These are phyloP conservation scores for Phytopythium sindhum DNA, from an alignment of 352 stramenopile genomes.

Conservation along the genomic window DNA sequence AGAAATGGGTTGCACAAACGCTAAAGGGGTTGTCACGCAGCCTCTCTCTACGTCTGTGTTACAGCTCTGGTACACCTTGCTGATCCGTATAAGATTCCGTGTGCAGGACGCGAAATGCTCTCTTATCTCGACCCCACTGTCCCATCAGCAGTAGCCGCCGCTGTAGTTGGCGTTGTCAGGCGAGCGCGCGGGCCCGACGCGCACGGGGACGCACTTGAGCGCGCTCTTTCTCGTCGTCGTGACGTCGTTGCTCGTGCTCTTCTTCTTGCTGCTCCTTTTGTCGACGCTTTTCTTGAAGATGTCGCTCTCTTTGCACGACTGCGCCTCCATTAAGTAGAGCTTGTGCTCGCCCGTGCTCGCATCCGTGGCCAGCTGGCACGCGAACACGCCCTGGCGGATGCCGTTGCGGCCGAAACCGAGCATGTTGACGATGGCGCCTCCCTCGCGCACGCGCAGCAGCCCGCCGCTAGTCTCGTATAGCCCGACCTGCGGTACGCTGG, in stretches of 20 bases:
- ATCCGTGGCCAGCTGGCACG: conserved; percentile 60
- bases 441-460: conserved; percentile 50
- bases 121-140: background rate
- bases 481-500: conserved; percentile 45
- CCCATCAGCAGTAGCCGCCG: conserved; percentile 52
- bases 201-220: conserved; percentile 46
- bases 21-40: too few species aligned
- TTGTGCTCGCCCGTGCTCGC: conserved; percentile 35
- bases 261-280: background rate
- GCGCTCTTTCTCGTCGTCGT: conserved; percentile 27
- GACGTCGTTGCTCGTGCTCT: background rate
- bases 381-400: conserved; percentile 48
- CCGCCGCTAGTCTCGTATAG: conserved; percentile 44
- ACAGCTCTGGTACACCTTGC: too few species aligned
- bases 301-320: conserved; percentile 30
- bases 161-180: conserved; percentile 38
- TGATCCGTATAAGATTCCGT: too few species aligned
- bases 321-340: conserved; percentile 59
- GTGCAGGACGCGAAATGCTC: too few species aligned
- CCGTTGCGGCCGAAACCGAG: conserved; percentile 59
- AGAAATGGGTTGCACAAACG: too few species aligned
- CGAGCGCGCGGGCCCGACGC: conserved; percentile 43
- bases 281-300: conserved; percentile 23
- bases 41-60: too few species aligned
- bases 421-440: conserved; percentile 48